phyloP scores from a whole-genome alignment of 208 protist species.

The Tritrichomonas musculus region DNA sequence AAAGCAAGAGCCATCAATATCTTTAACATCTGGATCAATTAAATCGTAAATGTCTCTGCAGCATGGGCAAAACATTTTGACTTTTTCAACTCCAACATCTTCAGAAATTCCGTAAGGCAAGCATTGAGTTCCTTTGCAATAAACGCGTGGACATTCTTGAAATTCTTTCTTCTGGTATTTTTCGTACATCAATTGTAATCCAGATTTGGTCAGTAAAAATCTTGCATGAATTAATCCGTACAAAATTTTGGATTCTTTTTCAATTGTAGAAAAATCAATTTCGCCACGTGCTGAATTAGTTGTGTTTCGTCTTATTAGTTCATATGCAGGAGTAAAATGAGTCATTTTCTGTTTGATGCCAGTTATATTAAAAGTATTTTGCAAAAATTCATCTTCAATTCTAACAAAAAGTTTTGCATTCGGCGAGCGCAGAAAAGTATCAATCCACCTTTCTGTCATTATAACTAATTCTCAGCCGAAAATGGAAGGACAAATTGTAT shows the following conservation, averaged over 20 bases:
- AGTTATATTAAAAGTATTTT: background rate
- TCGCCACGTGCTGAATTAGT: background rate
- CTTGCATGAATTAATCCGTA: constrained; percentile 4
- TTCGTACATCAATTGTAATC: background rate
- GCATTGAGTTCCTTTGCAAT: background rate
- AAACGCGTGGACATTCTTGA: background rate
- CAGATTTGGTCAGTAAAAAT: background rate
- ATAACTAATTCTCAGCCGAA: too few species aligned
- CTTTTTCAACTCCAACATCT: background rate
- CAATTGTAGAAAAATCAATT: background rate
- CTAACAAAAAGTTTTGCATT: background rate
- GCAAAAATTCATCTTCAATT: background rate
- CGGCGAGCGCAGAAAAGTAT: too few species aligned
- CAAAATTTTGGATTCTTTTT: background rate
- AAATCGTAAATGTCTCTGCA: background rate
- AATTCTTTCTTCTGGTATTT: constrained; percentile 4
- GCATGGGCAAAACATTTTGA: constrained; percentile 21
- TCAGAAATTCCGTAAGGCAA: background rate
- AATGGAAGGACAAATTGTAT: too few species aligned
- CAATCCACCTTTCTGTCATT: too few species aligned
- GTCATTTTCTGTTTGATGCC: background rate
- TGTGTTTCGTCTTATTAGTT: background rate
- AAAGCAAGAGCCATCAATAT: background rate
- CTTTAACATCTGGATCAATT: background rate
- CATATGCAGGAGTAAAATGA: background rate